These are phyloP conservation scores for Pyrus bretschneideri DNA, from an alignment of 306 rosid species.

Conservation along the genomic window DNA sequence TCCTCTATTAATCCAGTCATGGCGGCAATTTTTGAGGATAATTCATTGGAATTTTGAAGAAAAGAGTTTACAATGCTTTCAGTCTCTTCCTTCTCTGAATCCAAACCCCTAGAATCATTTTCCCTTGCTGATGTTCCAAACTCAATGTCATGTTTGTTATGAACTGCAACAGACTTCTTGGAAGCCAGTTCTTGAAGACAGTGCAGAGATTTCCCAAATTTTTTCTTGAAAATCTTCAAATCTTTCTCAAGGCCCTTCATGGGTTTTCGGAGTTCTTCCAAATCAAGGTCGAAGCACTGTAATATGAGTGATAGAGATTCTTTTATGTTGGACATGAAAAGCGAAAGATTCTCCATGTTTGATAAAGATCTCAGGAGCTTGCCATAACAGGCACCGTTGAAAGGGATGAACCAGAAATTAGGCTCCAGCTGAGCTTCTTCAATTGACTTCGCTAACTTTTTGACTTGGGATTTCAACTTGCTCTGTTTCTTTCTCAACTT, in stretches of 20 bases:
- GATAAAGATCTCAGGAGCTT: constrained; percentile 48
- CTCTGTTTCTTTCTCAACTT: constrained; percentile 27
- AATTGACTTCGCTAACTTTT: constrained; percentile 34
- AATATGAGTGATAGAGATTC: constrained; percentile 31
- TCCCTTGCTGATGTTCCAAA: constrained; percentile 29
- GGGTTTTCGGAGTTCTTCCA: constrained; percentile 14
- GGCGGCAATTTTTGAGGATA: constrained; percentile 19
- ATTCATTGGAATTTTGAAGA: constrained; percentile 37
- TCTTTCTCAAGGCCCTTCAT: constrained; percentile 29
- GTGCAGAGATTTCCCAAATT: constrained; percentile 23
- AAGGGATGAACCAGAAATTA: constrained; percentile 71
- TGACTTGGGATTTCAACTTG: constrained; percentile 32
- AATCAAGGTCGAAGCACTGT: not conserved
- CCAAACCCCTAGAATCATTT: constrained; percentile 7
- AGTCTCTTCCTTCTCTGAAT: constrained; percentile 28
- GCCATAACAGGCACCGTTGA: constrained; percentile 37
- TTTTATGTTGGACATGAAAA: constrained; percentile 28
- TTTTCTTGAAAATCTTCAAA: constrained; percentile 33
- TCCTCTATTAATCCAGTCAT: constrained; percentile 17
- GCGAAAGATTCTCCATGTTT: constrained; percentile 33
- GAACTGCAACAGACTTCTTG: constrained; percentile 24
- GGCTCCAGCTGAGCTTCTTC: constrained; percentile 71
- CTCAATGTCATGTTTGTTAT: constrained; percentile 36
- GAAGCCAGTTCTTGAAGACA: constrained; percentile 27
- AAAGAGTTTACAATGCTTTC: constrained; percentile 39